These are phyloP conservation scores for Beauveria sp. DNA, from an alignment of 2,329 filamentous ascomycete genomes.

Conservation along the genomic window DNA sequence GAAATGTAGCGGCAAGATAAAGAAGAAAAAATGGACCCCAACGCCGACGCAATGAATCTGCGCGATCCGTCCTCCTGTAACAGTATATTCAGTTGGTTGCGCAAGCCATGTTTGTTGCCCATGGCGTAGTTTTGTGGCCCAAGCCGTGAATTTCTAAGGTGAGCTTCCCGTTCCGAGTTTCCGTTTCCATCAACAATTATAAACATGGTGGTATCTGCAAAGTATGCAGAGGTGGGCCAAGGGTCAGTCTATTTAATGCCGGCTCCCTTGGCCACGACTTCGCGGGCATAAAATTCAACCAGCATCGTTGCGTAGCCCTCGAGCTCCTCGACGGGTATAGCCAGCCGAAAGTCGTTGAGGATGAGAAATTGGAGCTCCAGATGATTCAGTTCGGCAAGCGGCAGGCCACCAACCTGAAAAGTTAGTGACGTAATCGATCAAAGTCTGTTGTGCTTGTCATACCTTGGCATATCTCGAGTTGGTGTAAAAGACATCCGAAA, in stretches of 20 bases:
- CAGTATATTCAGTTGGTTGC: slow-evolving; percentile 1
- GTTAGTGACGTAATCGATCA: not conserved
- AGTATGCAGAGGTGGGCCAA: too few relatives aligned
- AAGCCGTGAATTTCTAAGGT: slow-evolving; percentile 4
- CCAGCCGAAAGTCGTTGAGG: slow-evolving; percentile 91
- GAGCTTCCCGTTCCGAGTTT: not conserved
- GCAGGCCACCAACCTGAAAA: slow-evolving; percentile 80
- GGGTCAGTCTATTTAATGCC: not conserved
- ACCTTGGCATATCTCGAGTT: slow-evolving; percentile 99
- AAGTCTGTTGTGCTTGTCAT: slow-evolving; percentile 20
- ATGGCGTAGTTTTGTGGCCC: not conserved
- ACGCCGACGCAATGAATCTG: slow-evolving; percentile 12
- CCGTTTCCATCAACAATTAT: not conserved
- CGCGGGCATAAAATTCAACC: slow-evolving; percentile 92
- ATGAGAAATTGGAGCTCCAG: slow-evolving; percentile 92
- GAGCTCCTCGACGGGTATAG: slow-evolving; percentile 87
- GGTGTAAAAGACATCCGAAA: slow-evolving; percentile 97
- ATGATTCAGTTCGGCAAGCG: slow-evolving; percentile 87
- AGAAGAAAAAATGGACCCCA: not conserved
- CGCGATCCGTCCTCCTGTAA: slow-evolving; percentile 9
- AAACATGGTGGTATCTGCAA: not conserved
- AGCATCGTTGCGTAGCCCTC: slow-evolving; percentile 98
- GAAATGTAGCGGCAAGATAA: not conserved
- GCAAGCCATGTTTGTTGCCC: not conserved
- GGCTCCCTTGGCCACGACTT: slow-evolving; percentile 54